phyloP scores from a whole-genome alignment of 805 yeast species.

The Wickerhamomyces mucosus region DNA sequence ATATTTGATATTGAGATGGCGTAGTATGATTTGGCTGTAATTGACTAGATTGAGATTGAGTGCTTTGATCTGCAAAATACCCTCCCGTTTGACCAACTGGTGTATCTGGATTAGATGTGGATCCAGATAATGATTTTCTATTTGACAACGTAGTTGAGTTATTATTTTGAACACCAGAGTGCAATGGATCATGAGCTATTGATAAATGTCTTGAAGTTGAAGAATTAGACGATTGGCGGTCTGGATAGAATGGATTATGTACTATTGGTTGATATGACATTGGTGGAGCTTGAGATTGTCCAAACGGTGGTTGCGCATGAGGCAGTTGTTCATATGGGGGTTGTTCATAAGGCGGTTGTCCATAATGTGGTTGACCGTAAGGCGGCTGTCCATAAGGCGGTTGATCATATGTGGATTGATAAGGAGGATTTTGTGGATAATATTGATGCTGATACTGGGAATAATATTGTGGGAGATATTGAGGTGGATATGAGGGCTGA shows the following conservation, averaged over 20 bases:
- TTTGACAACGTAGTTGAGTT: conserved; percentile 7
- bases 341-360: too few relatives aligned
- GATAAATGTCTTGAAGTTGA: conserved; percentile 18
- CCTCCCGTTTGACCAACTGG: conserved; percentile 1
- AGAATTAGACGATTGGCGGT: conserved; percentile 14
- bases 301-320: conserved; percentile 4
- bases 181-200: conserved; percentile 19
- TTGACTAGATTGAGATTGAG: conserved; percentile 10
- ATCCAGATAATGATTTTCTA: conserved; percentile 14
- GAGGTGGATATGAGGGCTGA: conserved; percentile 2
- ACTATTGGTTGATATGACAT: conserved; percentile 9
- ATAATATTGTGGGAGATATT: conserved; percentile 6
- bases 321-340: conserved; percentile 2
- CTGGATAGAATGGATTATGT: conserved; percentile 17
- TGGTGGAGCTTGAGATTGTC: conserved; percentile 4
- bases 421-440: conserved; percentile 2
- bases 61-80: conserved; percentile 15
- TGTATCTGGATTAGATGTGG: conserved; percentile 6
- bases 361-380: too few relatives aligned
- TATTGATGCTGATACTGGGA: conserved; percentile 4
- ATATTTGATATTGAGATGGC: conserved; percentile 5
- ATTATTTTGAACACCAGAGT: conserved; percentile 7
- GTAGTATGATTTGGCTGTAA: conserved; percentile 2
- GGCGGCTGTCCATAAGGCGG: too few relatives aligned
- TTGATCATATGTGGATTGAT: too few relatives aligned